A percentile compares a stretch with the other conserved stretches of the same genome.
phyloP scores from a whole-genome alignment of 2,329 filamentous ascomycete genomes.

The Aureobasidium sp. region DNA sequence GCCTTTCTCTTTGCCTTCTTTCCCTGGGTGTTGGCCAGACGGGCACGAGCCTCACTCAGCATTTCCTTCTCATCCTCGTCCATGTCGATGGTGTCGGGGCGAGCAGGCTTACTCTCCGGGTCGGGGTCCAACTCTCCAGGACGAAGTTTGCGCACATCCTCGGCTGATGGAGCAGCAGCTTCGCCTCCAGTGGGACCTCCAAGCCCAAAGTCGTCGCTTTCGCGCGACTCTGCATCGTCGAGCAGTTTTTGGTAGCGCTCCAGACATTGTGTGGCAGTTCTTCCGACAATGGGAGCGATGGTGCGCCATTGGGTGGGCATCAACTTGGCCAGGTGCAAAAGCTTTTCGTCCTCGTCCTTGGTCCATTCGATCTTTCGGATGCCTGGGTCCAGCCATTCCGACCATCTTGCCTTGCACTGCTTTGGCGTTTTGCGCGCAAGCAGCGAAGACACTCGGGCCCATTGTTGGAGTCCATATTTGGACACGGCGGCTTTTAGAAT shows the following conservation, averaged over 20 bases:
- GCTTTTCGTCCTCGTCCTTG: slow-evolving; percentile 95
- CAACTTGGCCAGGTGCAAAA: slow-evolving; percentile 91
- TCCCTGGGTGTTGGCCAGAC: slow-evolving; percentile 93
- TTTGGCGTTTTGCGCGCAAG: slow-evolving; percentile 96
- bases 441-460: slow-evolving; percentile 95
- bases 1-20: slow-evolving; percentile 99
- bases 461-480: slow-evolving; percentile 94
- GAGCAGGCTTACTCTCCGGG: slow-evolving; percentile 88
- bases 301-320: slow-evolving; percentile 99
- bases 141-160: slow-evolving; percentile 73
- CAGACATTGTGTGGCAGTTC: slow-evolving; percentile 92
- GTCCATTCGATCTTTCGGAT: slow-evolving; percentile 99
- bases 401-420: slow-evolving; percentile 98
- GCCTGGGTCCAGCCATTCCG: slow-evolving; percentile 94
- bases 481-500: slow-evolving; percentile 93
- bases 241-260: slow-evolving; percentile 95
- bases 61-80: slow-evolving; percentile 99
- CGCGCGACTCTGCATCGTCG: slow-evolving; percentile 87
- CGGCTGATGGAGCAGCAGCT: slow-evolving; percentile 76
- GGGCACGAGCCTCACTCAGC: slow-evolving; percentile 92
- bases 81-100: slow-evolving; percentile 93
- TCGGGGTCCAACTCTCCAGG: slow-evolving; percentile 96
- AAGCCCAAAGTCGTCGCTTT: slow-evolving; percentile 71
- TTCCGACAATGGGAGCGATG: slow-evolving; percentile 90
- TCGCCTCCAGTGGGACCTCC: slow-evolving; percentile 82